Base-by-base conservation (phyloP, 768 basidiomycete species). In the Sporobolomyces phaffii region DNA sequence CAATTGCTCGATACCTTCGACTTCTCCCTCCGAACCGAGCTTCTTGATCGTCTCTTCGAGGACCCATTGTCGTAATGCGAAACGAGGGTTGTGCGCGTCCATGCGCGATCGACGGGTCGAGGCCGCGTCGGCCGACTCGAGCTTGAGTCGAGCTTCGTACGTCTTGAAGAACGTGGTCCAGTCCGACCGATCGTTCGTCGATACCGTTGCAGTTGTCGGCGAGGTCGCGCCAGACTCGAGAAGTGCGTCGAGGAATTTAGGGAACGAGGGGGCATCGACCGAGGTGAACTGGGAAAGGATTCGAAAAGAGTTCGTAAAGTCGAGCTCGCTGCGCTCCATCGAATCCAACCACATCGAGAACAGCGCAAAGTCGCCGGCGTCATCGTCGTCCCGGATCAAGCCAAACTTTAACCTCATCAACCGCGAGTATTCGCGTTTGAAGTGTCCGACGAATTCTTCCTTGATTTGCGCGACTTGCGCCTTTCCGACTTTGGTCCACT, bases 51-150 rank as follows among this genome's bases (percentile, higher is more conserved):
- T 87, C 75, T 98, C 93, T 76, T 98, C 92, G 38, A 99, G 81
- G 13, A 98, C 80, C 96, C 96, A 98, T 78, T 98, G 96, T 65
- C 96, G 81, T 65, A 98, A 78, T 38, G 94, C 86, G 78, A 99
- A 98, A 40, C 92, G 81, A 22, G 96, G 96, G 76, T 99, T 99
- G 33, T 81, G 84, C 28, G 69, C 76, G 67, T 80, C 82, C 79
- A 84, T 83, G 40, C 81, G 84, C 18, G 74, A 77, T 64, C 80
- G 77, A 57, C 86, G 79, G 66, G 52, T 61, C 72, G 48, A 54
- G 60, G 44, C 41, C 0, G 64, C 68, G 8, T 41, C 68, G 7
- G 38, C 10, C 7, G 50, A 52, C n/a, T 75, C 75, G 11, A 20
- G 47, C 0, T 26, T 92, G 8, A 80, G 73, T 82, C 85, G 86